Evolutionary conservation across 768 basidiomycete genomes (phyloP).

Genomic region (Mrakia blollopis): DNA sequence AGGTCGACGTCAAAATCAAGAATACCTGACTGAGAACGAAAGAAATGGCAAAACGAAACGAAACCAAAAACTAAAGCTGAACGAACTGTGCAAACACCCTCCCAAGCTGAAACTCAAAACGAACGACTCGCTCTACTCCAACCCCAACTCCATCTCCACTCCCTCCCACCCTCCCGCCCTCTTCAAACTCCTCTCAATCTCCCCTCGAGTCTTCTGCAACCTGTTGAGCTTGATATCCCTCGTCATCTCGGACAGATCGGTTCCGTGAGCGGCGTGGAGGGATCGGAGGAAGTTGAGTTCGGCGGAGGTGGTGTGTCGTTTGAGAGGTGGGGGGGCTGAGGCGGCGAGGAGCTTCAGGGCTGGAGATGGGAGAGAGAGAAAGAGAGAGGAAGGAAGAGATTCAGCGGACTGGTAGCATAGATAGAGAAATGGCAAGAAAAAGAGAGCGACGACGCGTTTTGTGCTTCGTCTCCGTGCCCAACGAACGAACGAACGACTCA

Average conservation of each 20-base stretch:
- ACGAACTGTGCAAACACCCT: too few species aligned
- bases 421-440: not conserved
- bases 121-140: conserved; percentile 9
- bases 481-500: conserved; percentile 7
- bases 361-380: conserved; percentile 32
- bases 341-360: conserved; percentile 64
- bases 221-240: conserved; percentile 71
- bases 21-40: too few species aligned
- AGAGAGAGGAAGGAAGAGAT: conserved; percentile 1
- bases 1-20: too few species aligned
- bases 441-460: not conserved
- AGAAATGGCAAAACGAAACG: too few species aligned
- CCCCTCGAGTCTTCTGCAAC: conserved; percentile 77
- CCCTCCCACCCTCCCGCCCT: conserved; percentile 31
- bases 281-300: conserved; percentile 63
- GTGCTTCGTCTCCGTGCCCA: not conserved
- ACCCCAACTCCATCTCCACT: conserved; percentile 18
- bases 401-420: not conserved
- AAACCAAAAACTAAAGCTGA: too few species aligned
- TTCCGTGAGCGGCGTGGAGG: conserved; percentile 65
- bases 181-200: conserved; percentile 48
- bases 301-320: conserved; percentile 59
- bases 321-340: conserved; percentile 45
- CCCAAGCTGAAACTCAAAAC: too few species aligned
- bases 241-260: conserved; percentile 70